Conservation (phyloP, 495 filamentous ascomycete genomes). For the Hypoxylon cercidicola region DNA sequence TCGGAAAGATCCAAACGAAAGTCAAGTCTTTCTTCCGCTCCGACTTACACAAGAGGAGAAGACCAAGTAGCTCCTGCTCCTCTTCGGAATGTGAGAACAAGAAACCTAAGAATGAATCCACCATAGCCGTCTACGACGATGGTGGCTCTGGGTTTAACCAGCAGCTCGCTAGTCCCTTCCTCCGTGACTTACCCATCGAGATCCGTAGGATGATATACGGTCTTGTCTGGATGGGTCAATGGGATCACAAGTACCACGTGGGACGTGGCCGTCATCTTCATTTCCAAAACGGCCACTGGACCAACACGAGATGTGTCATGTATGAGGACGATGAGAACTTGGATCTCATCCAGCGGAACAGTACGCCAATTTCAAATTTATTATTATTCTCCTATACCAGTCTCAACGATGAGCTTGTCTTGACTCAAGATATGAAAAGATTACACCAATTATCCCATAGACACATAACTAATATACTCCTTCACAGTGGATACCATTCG, state of each 20-base stretch:
- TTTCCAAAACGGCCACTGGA: conserved; percentile 45
- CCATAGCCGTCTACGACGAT: background rate
- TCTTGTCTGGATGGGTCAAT: conserved; percentile 36
- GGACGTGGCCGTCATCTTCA: conserved; percentile 41
- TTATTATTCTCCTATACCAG: no score
- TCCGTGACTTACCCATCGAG: conserved; percentile 44
- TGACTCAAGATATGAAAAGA: no score
- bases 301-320: conserved; percentile 47
- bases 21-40: conserved; percentile 40
- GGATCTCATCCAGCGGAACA: conserved; percentile 45
- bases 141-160: conserved; percentile 8
- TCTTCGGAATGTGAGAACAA: conserved; percentile 12
- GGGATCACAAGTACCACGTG: conserved; percentile 43
- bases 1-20: conserved; percentile 30
- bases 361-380: conserved; percentile 8
- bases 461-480: conserved; percentile 1
- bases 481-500: conserved; percentile 38
- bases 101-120: conserved; percentile 17
- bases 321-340: conserved; percentile 42
- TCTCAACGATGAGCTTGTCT: no score
- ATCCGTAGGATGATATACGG: conserved; percentile 49
- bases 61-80: conserved; percentile 26
- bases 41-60: conserved; percentile 33
- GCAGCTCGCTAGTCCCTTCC: conserved; percentile 38
- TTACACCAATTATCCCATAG: no score